Conservation (phyloP, 2,329 filamentous ascomycete species). For the Venturia asperata region DNA sequence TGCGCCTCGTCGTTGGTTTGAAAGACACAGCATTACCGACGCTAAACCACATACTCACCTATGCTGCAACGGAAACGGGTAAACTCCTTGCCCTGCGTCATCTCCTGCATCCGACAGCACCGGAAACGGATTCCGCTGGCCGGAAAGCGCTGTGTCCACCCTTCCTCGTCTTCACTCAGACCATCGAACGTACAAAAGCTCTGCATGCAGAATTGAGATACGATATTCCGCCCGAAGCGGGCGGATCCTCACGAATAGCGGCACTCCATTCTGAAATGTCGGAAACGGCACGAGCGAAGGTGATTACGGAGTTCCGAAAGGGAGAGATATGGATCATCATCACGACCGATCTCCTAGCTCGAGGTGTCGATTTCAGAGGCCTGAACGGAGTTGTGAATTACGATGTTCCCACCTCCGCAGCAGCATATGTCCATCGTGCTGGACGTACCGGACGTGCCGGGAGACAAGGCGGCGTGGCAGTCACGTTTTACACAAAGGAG, state of each 20-base stretch:
- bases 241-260: constrained; percentile 75
- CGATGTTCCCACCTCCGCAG: constrained; percentile 86
- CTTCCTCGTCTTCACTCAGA: constrained; percentile 94
- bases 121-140: constrained; percentile 38
- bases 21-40: constrained; percentile 95
- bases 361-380: constrained; percentile 89
- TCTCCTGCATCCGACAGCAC: constrained; percentile 67
- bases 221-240: constrained; percentile 84
- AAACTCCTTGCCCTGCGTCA: constrained; percentile 89
- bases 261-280: constrained; percentile 84
- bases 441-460: constrained; percentile 87
- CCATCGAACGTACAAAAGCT: constrained; percentile 81
- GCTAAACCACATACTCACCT: constrained; percentile 79
- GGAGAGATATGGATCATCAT: constrained; percentile 96
- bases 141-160: constrained; percentile 61
- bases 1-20: constrained; percentile 87
- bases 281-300: constrained; percentile 63
- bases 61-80: constrained; percentile 86
- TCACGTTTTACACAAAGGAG: constrained; percentile 93
- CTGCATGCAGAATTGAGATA: constrained; percentile 86
- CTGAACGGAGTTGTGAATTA: constrained; percentile 97
- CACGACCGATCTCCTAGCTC: constrained; percentile 86
- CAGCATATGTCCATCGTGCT: constrained; percentile 86
- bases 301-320: constrained; percentile 84
- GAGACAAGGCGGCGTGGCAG: constrained; percentile 75